Percentiles rank a stretch among this genome's conserved stretches.
Conservation (phyloP, 768 basidiomycete genomes). For the Trametes elegans region DNA sequence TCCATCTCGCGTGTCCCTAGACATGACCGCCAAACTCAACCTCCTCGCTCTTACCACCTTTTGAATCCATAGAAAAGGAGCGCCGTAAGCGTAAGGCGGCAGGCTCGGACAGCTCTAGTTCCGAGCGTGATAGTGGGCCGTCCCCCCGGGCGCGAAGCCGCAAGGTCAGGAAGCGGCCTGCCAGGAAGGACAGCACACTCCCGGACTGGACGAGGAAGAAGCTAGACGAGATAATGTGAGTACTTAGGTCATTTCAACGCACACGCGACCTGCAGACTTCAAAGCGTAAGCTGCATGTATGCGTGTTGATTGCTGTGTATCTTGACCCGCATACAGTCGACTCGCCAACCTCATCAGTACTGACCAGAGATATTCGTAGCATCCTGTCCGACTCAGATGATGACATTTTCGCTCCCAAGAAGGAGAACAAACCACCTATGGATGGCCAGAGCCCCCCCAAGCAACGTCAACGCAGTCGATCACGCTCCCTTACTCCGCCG, state of each 20-base stretch:
- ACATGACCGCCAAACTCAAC: neutral
- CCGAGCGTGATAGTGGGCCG: slow-evolving; percentile 3
- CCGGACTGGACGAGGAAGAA: slow-evolving; percentile 22
- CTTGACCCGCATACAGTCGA: neutral
- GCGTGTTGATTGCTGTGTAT: neutral
- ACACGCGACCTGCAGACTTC: neutral
- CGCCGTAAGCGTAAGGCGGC: slow-evolving; percentile 7
- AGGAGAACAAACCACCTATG: neutral
- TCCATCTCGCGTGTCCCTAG: neutral
- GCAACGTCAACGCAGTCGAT: slow-evolving; percentile 53
- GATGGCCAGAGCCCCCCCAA: neutral
- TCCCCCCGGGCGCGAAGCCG: slow-evolving; percentile 8
- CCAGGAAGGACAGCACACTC: neutral
- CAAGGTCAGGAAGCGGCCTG: slow-evolving; percentile 7
- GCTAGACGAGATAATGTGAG: slow-evolving; percentile 10
- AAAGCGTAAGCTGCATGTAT: slow-evolving; percentile 3
- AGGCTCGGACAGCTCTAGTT: slow-evolving; percentile 10
- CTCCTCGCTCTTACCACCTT: too few relatives aligned
- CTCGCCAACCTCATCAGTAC: neutral
- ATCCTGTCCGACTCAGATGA: slow-evolving; percentile 48
- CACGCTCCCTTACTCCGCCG: slow-evolving; percentile 75
- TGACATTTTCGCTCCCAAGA: slow-evolving; percentile 35
- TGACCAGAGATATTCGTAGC: slow-evolving; percentile 19
- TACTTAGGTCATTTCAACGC: neutral
- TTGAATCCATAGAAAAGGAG: slow-evolving; percentile 6